Conservation (phyloP, 306 rosid species). For the Spatholobus suberectus region DNA sequence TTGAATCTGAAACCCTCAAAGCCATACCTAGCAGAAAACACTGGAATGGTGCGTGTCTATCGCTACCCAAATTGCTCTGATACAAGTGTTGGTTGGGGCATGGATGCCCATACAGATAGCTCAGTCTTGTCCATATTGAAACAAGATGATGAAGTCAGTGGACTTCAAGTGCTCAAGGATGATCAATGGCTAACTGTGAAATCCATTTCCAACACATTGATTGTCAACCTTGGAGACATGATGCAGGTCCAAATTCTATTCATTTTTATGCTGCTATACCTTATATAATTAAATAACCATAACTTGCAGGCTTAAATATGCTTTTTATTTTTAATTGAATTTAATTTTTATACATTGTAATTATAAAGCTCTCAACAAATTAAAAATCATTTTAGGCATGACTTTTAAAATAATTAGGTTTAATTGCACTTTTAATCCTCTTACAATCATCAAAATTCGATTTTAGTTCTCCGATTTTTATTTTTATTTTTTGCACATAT, state of each 20-base stretch:
- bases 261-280: neutral
- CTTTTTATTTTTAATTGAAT: neutral
- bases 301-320: neutral
- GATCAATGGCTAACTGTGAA: conserved; percentile 58
- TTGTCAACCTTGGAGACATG: conserved; percentile 55
- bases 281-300: neutral
- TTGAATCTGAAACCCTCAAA: conserved; percentile 36
- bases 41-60: conserved; percentile 65
- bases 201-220: conserved; percentile 54
- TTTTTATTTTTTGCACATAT: too few relatives aligned
- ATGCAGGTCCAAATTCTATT: conserved; percentile 41
- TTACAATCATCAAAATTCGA: too few relatives aligned
- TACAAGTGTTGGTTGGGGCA: conserved; percentile 54
- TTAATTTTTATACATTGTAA: neutral
- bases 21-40: conserved; percentile 49
- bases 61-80: conserved; percentile 57
- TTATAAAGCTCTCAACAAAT: neutral
- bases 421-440: neutral
- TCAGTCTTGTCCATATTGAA: conserved; percentile 46
- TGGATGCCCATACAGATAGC: conserved; percentile 75
- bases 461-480: too few relatives aligned
- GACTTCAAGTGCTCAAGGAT: conserved; percentile 68
- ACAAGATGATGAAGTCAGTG: conserved; percentile 51
- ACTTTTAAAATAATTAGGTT: too few relatives aligned
- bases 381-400: too few relatives aligned